Evolutionary conservation across 2,329 filamentous ascomycete species (phyloP), one percentile per base, ranked within the genome.

Genomic region (Pseudocercospora ulei): DNA sequence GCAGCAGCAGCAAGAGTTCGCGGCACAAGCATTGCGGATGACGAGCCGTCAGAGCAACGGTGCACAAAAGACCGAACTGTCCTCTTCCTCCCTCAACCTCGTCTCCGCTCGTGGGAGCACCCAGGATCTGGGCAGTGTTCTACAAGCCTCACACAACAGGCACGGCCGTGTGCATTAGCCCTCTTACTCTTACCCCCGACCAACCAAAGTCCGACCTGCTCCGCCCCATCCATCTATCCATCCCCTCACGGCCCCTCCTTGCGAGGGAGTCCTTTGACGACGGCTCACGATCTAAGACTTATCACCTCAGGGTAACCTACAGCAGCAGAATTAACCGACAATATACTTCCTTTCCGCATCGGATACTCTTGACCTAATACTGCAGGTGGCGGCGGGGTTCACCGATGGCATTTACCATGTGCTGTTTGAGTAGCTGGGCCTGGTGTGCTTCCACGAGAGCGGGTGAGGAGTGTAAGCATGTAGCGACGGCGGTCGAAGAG

Each of bases 21-120:
- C 46, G 54, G 43, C 54, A 56, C 50, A 58, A 53, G 37, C 49
- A 38, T 18, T 51, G 49, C 44, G 55, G 55, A 39, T 60, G 57
- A 60, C 44, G 40, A 30, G 12, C 61, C 63, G 61, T 62, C 60
- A 63, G 59, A 61, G 62, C 63, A 64, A 63, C 65, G 65, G 65
- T 49, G 36, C 48, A 53, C 43, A 49, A 35, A 44, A 22, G 41
- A 47, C 43, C 46, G 42, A 38, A 43, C 41, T 44, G 37, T 41
- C 38, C 42, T 25, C 13, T 13, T 33, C 30, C 24, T 24, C 23
- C 29, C 39, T 38, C 38, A 17, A 43, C 44, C 40, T 38, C 38
- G 38, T 43, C 41, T 34, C 39, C 43, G 34, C 46, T 41, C 44
- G 43, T 44, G 39, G 38, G 9, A 24, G 42, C 39, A 47, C 38